Percentiles rank a stretch among this genome's conserved stretches.
Conservation (phyloP, 2,329 filamentous ascomycete genomes). For the Nigrospora sphaerica region DNA sequence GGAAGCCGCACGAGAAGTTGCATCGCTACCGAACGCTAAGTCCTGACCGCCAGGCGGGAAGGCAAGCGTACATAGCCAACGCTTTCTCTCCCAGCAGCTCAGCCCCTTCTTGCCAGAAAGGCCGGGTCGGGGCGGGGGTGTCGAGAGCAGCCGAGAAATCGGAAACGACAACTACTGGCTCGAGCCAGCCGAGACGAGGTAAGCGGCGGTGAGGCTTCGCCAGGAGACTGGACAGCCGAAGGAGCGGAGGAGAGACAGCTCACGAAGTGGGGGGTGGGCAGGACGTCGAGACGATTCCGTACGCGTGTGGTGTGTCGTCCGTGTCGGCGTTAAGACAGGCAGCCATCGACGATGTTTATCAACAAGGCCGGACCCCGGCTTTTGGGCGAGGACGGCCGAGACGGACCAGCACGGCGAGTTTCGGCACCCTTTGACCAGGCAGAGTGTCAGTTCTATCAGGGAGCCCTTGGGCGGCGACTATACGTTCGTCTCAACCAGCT, state of each 20-base stretch:
- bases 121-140: neutral
- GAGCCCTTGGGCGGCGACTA: conserved; percentile 2
- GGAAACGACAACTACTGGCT: conserved; percentile 2
- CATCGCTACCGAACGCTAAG: conserved; percentile 21
- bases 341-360: conserved; percentile 14
- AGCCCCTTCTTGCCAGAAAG: too few relatives aligned
- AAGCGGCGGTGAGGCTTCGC: conserved; percentile 1
- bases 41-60: conserved; percentile 18
- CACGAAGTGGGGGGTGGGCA: too few relatives aligned
- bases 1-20: conserved; percentile 22
- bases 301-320: neutral
- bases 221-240: neutral
- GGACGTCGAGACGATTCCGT: too few relatives aligned
- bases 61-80: neutral
- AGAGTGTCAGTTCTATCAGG: conserved; percentile 15
- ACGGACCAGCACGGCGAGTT: too few relatives aligned
- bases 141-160: neutral
- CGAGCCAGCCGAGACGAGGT: neutral
- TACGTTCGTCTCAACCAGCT: neutral
- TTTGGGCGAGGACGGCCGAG: conserved; percentile 4
- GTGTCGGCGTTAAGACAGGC: conserved; percentile 3
- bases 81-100: too few relatives aligned
- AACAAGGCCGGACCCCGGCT: conserved; percentile 10
- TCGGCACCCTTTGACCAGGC: conserved; percentile 9
- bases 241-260: neutral